Percentiles rank a stretch among this genome's conserved stretches.
Conservation (phyloP, 2,329 filamentous ascomycete species). For the Calonectria montana region DNA sequence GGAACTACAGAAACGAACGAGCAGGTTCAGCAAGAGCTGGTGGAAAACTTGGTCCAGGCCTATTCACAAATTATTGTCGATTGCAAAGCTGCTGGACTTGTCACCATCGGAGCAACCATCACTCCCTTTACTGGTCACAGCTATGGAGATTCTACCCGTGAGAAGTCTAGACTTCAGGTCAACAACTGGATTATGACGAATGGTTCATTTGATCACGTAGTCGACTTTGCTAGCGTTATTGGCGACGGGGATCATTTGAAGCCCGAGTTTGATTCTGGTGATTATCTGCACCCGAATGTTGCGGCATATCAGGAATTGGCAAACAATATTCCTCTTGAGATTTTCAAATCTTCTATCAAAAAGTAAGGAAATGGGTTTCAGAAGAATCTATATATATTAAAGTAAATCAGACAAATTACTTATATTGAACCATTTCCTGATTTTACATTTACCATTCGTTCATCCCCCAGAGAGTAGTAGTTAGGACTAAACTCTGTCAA, state of each 20-base stretch:
- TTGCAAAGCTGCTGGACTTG: neutral
- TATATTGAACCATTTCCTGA: no score
- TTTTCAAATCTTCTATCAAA: neutral
- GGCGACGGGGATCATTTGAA: neutral
- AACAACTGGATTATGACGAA: neutral
- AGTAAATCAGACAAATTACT: no score
- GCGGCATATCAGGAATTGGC: neutral
- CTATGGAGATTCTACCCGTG: neutral
- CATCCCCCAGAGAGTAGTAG: no score
- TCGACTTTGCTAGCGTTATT: neutral
- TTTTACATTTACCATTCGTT: no score
- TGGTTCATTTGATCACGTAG: neutral
- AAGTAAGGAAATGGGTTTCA: neutral
- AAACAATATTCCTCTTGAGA: neutral
- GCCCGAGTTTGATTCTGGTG: neutral
- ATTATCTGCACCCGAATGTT: neutral
- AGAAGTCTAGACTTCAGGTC: neutral
- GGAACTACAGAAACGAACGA: neutral
- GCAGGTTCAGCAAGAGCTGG: neutral
- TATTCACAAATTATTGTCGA: neutral
- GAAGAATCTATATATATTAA: no score
- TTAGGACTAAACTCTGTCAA: no score
- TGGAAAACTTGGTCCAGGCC: neutral
- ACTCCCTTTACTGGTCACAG: neutral
- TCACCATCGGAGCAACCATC: slow-evolving; percentile 1